Evolutionary conservation across 805 yeast genomes (phyloP), one percentile per base, ranked within the genome.

Genomic region (Cyberlindnera xylosilytica): DNA sequence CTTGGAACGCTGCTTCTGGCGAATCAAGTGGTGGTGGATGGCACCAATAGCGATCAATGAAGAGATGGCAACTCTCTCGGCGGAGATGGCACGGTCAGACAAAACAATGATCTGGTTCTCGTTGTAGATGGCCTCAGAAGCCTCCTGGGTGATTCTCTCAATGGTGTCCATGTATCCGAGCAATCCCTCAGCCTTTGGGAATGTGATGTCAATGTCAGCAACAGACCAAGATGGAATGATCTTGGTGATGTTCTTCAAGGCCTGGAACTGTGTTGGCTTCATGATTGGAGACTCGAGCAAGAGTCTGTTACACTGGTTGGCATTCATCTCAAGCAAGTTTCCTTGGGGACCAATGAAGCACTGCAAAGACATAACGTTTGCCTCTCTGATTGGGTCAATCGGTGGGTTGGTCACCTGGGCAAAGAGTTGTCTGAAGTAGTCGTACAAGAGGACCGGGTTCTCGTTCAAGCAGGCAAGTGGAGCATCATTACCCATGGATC

Each of bases 371-470:
- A 91, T 91, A 60, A 93, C 98, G 54, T 91, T 87, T 46, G 83
- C 83, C 70, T 91, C 99, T 65, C 98, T 83, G 56, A 91, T 93
- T 39, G 99, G 98, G 64, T 91, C 99, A 61, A 91, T 93, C 38
- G 99, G 98, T 44, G 99, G 99, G 69, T 91, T 91, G 24, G 99
- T 91, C 43, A 91, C 99, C 69, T 91, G 99, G 17, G 99, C 99
- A 69, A 91, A 91, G 60, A 91, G 75, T 65, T 91, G 96, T 58
- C 96, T 81, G 74, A 91, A 93, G 69, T 91, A 91, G 60, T 93
- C 99, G 64, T 86, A 91, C 50, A 88, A 71, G 49, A 93, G 69
- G 53, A 83, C 83, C 33, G 99, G 98, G 66, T 89, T 95, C 61
- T 87, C 91, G 29, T 96, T 83, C 54, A 91, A 70, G 68, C 99